A percentile compares a stretch with the other conserved stretches of the same genome.
phyloP scores from a whole-genome alignment of 177 flowering plant genomes.

The Vitis hybrid region DNA sequence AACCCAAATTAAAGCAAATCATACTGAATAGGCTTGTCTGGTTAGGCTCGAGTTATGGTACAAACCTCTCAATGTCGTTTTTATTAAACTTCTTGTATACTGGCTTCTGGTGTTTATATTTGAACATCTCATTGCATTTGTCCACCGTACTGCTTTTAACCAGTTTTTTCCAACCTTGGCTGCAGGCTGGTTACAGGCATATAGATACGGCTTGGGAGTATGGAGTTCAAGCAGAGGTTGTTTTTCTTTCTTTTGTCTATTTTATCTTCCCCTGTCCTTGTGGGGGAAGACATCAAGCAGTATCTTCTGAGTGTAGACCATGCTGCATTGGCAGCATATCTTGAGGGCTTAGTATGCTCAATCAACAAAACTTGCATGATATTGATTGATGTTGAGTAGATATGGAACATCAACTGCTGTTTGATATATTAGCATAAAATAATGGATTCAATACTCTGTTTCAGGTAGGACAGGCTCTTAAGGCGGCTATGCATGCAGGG shows the following conservation, averaged over 20 bases:
- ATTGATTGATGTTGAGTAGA: too few species aligned
- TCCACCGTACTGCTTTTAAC: background rate
- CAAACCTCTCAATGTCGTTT: background rate
- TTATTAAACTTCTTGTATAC: too few species aligned
- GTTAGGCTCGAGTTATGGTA: too few species aligned
- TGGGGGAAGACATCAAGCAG: too few species aligned
- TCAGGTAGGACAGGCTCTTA: slow-evolving; percentile 44
- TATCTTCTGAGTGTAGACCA: too few species aligned
- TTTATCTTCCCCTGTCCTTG: background rate
- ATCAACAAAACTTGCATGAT: too few species aligned
- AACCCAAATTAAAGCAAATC: too few species aligned
- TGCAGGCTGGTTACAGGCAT: slow-evolving; percentile 53
- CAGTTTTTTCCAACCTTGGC: background rate
- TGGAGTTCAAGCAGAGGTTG: slow-evolving; percentile 47
- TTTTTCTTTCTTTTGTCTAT: background rate
- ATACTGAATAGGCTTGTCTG: too few species aligned
- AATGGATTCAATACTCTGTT: background rate
- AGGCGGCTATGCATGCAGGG: slow-evolving; percentile 50
- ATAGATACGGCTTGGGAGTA: slow-evolving; percentile 47
- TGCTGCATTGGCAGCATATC: too few species aligned
- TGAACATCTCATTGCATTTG: background rate
- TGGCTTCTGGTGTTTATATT: too few species aligned
- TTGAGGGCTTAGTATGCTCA: too few species aligned
- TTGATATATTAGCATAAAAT: background rate
- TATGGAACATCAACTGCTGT: background rate